Conservation (phyloP, 192 early-diverging fungal species). For the Umbelopsis isabellina region DNA sequence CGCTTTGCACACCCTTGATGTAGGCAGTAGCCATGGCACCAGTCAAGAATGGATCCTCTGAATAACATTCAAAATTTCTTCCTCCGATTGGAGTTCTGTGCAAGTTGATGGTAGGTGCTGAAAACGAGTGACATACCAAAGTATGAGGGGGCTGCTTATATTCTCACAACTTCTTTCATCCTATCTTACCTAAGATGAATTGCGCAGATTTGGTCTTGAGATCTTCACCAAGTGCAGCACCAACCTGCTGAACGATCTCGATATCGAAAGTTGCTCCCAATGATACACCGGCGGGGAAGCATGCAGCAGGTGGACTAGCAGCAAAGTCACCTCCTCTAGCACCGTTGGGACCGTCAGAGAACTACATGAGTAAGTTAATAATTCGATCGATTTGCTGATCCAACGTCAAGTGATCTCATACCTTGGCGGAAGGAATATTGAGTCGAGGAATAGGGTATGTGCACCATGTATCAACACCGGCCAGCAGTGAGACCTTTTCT, state of each 20-base stretch:
- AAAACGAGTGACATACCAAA: not conserved
- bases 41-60: slow-evolving; percentile 54
- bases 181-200: slow-evolving; percentile 1
- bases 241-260: slow-evolving; percentile 6
- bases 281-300: slow-evolving; percentile 21
- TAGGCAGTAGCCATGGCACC: slow-evolving; percentile 51
- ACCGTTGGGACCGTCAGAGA: slow-evolving; percentile 21
- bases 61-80: slow-evolving; percentile 24
- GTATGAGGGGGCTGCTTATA: not conserved
- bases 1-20: slow-evolving; percentile 54
- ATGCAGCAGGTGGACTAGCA: not conserved
- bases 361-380: not conserved
- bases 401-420: not conserved
- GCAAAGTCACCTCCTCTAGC: slow-evolving; percentile 6
- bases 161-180: too few relatives aligned
- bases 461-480: slow-evolving; percentile 17
- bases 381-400: not conserved
- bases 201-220: slow-evolving; percentile 17
- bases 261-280: slow-evolving; percentile 17
- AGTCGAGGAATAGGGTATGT: slow-evolving; percentile 22
- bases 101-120: slow-evolving; percentile 23
- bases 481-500: slow-evolving; percentile 14
- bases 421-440: slow-evolving; percentile 15
- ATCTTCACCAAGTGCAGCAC: slow-evolving; percentile 7
- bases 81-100: slow-evolving; percentile 21